A percentile compares a stretch with the other conserved stretches of the same genome.
phyloP scores from a whole-genome alignment of 345 rosid genomes.

The Moringa oleifera region DNA sequence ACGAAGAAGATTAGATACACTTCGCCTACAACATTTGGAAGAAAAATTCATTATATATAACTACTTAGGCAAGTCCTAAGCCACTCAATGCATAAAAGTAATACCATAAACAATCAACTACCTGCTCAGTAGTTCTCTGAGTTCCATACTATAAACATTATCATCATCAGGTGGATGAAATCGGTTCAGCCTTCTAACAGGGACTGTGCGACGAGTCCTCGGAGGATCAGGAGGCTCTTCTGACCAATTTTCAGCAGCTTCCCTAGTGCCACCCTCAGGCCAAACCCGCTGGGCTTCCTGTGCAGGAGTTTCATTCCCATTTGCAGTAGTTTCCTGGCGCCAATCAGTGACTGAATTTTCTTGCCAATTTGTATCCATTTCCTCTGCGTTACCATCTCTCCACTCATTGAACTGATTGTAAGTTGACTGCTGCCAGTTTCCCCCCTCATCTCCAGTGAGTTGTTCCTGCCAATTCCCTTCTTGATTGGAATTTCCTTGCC shows the following conservation, averaged over 20 bases:
- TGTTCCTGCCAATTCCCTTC: slow-evolving; percentile 46
- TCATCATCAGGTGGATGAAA: slow-evolving; percentile 97
- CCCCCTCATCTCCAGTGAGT: slow-evolving; percentile 37
- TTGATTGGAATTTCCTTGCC: slow-evolving; percentile 48
- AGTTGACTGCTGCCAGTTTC: slow-evolving; percentile 44
- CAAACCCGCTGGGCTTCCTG: slow-evolving; percentile 50
- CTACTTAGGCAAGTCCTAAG: neutral
- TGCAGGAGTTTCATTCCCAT: slow-evolving; percentile 37
- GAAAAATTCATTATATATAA: slow-evolving; percentile 7
- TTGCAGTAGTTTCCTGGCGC: slow-evolving; percentile 47
- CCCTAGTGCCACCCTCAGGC: slow-evolving; percentile 52
- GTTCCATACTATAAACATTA: slow-evolving; percentile 92
- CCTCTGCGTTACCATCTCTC: slow-evolving; percentile 46
- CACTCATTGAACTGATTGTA: slow-evolving; percentile 40
- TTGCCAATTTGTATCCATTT: slow-evolving; percentile 47
- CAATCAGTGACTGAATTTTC: slow-evolving; percentile 45
- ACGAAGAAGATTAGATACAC: slow-evolving; percentile 93
- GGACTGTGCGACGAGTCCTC: slow-evolving; percentile 56
- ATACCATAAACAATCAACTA: slow-evolving; percentile 20
- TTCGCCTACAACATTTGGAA: slow-evolving; percentile 56
- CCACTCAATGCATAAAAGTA: slow-evolving; percentile 1
- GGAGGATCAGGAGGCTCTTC: slow-evolving; percentile 53
- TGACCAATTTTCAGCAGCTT: slow-evolving; percentile 57
- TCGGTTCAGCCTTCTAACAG: slow-evolving; percentile 73
- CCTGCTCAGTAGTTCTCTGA: slow-evolving; percentile 97